Evolutionary conservation across 768 basidiomycete genomes (phyloP).

Genomic region (Lactarius sp.): DNA sequence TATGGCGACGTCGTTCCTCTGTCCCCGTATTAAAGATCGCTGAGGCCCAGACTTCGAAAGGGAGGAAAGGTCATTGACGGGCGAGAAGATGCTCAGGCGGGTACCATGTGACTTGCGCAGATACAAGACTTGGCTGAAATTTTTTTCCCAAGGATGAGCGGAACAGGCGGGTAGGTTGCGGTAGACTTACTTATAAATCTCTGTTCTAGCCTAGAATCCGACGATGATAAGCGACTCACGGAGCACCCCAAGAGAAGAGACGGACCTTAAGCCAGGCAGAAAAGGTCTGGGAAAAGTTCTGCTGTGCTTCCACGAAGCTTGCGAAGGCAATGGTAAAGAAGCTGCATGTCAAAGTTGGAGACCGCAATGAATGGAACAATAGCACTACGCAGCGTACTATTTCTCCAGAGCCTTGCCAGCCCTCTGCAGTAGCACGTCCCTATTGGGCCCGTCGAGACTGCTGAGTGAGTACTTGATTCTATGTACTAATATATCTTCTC

Average conservation of each 20-base stretch:
- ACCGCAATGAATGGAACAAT: neutral
- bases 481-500: slow-evolving; percentile 81
- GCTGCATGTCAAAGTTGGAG: slow-evolving; percentile 36
- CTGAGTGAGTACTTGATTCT: slow-evolving; percentile 83
- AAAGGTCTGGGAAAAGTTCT: slow-evolving; percentile 63
- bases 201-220: slow-evolving; percentile 58
- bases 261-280: slow-evolving; percentile 80
- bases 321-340: slow-evolving; percentile 96
- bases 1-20: slow-evolving; percentile 68
- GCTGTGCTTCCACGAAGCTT: slow-evolving; percentile 69
- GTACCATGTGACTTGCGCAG: slow-evolving; percentile 78
- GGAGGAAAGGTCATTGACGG: slow-evolving; percentile 80
- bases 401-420: slow-evolving; percentile 79
- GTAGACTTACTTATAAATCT: slow-evolving; percentile 85
- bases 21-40: slow-evolving; percentile 56
- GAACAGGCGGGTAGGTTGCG: neutral
- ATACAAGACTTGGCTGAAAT: slow-evolving; percentile 75
- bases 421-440: slow-evolving; percentile 52
- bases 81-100: slow-evolving; percentile 83
- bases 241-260: neutral
- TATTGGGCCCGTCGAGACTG: slow-evolving; percentile 54
- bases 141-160: neutral
- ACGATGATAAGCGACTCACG: neutral
- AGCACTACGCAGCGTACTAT: slow-evolving; percentile 54
- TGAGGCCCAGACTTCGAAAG: slow-evolving; percentile 67